Percentiles rank a stretch among this genome's conserved stretches.
These are phyloP conservation scores for Citrullus mucosospermus DNA, from an alignment of 306 rosid species.

Conservation along the genomic window DNA sequence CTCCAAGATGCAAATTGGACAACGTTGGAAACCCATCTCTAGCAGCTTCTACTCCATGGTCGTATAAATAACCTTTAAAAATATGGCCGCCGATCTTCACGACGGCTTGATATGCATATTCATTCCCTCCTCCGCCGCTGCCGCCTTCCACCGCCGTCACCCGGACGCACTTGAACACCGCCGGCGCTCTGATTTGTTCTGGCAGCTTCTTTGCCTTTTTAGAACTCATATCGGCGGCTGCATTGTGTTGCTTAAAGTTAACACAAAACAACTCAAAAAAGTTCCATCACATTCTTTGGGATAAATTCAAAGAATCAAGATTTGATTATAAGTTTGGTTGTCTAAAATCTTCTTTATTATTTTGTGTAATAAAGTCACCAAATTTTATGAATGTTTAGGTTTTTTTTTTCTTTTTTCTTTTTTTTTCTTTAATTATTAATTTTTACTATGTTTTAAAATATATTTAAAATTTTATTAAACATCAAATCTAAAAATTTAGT, in stretches of 20 bases:
- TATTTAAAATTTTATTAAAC: too few species aligned
- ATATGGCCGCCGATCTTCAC: conserved; percentile 85
- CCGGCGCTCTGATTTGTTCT: conserved; percentile 68
- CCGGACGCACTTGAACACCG: conserved; percentile 86
- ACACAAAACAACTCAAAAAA: not conserved
- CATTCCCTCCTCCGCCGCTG: conserved; percentile 19
- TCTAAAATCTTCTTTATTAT: too few species aligned
- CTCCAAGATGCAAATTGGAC: not conserved
- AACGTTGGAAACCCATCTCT: conserved; percentile 41
- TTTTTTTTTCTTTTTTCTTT: too few species aligned
- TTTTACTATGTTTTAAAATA: too few species aligned
- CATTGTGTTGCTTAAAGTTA: not conserved
- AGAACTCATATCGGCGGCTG: not conserved
- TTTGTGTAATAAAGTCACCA: too few species aligned
- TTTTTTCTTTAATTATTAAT: too few species aligned
- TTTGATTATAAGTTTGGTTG: not conserved
- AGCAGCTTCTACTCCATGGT: conserved; percentile 52
- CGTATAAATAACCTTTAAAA: conserved; percentile 72
- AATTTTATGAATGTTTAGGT: too few species aligned
- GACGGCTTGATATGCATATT: conserved; percentile 81
- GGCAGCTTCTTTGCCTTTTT: conserved; percentile 42
- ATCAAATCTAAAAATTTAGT: too few species aligned
- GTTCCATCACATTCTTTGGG: not conserved
- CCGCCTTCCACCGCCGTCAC: conserved; percentile 83
- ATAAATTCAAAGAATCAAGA: not conserved